These are phyloP conservation scores for Capsella bursapastoris DNA, from an alignment of 345 rosid genomes.

Conservation along the genomic window DNA sequence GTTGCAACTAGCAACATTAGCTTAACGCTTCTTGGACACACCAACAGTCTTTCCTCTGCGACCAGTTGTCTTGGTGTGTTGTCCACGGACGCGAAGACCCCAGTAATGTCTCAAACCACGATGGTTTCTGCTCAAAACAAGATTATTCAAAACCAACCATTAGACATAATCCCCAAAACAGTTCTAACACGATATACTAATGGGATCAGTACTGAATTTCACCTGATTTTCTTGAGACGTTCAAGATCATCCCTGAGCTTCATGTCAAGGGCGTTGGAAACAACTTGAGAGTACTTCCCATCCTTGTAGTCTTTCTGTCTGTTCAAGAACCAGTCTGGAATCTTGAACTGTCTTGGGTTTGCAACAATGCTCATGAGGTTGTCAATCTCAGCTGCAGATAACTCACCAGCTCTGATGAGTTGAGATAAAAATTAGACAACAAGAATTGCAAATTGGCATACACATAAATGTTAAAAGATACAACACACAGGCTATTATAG, in stretches of 20 bases:
- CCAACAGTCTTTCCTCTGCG: slow-evolving; percentile 96
- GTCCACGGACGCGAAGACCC: slow-evolving; percentile 98
- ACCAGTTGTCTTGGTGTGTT: slow-evolving; percentile 97
- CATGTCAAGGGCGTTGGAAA: slow-evolving; percentile 93
- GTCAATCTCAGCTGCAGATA: slow-evolving; percentile 82
- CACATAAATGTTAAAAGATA: neutral
- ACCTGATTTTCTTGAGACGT: slow-evolving; percentile 92
- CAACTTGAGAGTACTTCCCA: slow-evolving; percentile 85
- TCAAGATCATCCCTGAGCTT: slow-evolving; percentile 96
- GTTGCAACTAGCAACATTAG: slow-evolving; percentile 14
- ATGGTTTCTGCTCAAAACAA: slow-evolving; percentile 63
- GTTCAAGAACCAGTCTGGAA: slow-evolving; percentile 92
- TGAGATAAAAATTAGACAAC: neutral
- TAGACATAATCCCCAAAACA: neutral
- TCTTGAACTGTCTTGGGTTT: slow-evolving; percentile 88
- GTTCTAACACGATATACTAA: neutral
- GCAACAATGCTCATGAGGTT: slow-evolving; percentile 86
- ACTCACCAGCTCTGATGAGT: slow-evolving; percentile 78
- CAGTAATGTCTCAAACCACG: slow-evolving; percentile 99
- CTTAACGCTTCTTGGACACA: slow-evolving; percentile 82
- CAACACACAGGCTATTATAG: neutral
- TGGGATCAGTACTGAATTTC: neutral
- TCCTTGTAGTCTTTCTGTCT: slow-evolving; percentile 96
- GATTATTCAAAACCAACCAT: neutral
- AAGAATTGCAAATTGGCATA: neutral